Base-by-base conservation (phyloP, 1,284 basidiomycete species). In the Vanrija humicola region DNA sequence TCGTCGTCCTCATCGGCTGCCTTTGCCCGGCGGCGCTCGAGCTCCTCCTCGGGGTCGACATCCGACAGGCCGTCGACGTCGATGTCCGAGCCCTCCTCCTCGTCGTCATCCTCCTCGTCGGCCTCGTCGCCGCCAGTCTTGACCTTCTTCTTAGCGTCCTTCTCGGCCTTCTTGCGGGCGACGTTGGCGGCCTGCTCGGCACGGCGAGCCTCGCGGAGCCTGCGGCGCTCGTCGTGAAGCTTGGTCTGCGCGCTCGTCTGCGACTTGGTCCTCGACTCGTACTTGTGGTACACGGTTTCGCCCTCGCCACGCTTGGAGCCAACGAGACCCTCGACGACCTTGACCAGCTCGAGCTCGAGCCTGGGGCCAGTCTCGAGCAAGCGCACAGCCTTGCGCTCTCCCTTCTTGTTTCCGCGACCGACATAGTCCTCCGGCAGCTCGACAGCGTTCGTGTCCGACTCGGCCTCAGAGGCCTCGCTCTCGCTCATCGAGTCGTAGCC, bases 291-390 rank as follows among this genome's bases (percentile, higher is more conserved):
- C 44, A 97, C 86, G 1, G 96, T 90, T 63, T 83, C 82, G 3
- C 91, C 89, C 71, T 93, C 89, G 51, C 79, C 79, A 51, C 71
- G 64, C 67, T 74, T 75, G 56, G 68, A 69, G 9, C 91, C 91
- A 4, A 91, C 90, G 8, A 90, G 79, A n/a, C 94, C 93, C 75
- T 97, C 94, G 18, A 87, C 85, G 60, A 99, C 90, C 81, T 99
- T 99, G 70, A 98, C 84, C 61, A 98, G 80, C 64, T 84, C 83
- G 63, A 98, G 78, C 76, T 98, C 96, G 84, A 98, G 87, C 65
- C 96, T 81, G 26, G 96, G 96, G 0, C 96, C 96, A 49, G 98
- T 86, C 78, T 99, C 96, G 54, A 94, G 88, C 54, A 99, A 79
- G 58, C 86, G 82, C 1, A 99, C 90, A 3, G 96, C 95, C 61